Evolutionary conservation across 2,329 filamentous ascomycete genomes (phyloP).

Genomic region (Colletotrichum tropicicola): DNA sequence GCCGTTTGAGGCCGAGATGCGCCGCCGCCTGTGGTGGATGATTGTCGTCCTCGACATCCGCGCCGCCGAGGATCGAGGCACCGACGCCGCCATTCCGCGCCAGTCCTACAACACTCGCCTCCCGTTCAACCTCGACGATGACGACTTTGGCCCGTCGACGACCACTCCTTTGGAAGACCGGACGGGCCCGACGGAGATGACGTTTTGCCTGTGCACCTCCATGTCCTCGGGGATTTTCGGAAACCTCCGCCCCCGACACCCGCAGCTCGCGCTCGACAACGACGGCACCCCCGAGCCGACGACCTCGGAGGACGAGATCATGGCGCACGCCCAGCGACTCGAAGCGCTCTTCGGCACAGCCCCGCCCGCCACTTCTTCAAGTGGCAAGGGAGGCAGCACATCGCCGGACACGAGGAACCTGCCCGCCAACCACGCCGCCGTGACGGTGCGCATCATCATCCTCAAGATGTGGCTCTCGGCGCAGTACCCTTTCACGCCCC

Average conservation of each 20-base stretch:
- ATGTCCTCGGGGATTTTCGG: conserved; percentile 51
- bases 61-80: conserved; percentile 62
- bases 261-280: conserved; percentile 34
- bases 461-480: conserved; percentile 56
- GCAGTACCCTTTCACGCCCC: conserved; percentile 53
- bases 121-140: conserved; percentile 64
- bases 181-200: conserved; percentile 49
- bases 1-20: conserved; percentile 66
- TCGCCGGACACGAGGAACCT: conserved; percentile 34
- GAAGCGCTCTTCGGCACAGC: conserved; percentile 50
- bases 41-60: conserved; percentile 69
- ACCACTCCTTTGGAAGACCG: conserved; percentile 43
- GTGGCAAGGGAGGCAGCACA: background rate
- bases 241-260: conserved; percentile 43
- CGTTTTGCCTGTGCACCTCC: conserved; percentile 49
- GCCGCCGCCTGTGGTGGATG: conserved; percentile 70
- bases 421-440: conserved; percentile 47
- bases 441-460: conserved; percentile 51
- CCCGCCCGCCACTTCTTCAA: conserved; percentile 29
- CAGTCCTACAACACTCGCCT: conserved; percentile 55
- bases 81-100: conserved; percentile 50
- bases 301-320: conserved; percentile 48
- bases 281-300: conserved; percentile 15
- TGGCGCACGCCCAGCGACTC: conserved; percentile 47
- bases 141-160: conserved; percentile 53